Base-by-base conservation (phyloP, 2,329 filamentous ascomycete species). In the Akanthomyces muscarius region DNA sequence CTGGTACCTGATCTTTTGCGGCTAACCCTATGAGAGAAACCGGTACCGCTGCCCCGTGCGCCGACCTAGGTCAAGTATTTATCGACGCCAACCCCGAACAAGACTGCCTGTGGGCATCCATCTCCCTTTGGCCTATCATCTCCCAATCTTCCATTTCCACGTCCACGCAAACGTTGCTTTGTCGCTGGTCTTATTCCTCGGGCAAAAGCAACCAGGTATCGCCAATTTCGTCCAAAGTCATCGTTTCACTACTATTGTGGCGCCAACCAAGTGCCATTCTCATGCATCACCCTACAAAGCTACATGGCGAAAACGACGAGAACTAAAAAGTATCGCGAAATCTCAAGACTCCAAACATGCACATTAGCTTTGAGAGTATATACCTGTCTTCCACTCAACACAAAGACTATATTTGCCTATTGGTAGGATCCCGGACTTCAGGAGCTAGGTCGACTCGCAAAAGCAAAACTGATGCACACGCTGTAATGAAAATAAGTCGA, bases 21-120 rank as follows among this genome's bases (percentile, higher is more conserved):
- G 23, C 47, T 23, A 2, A 14, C 21, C 5, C 13, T 14, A 30
- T n/a, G 8, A 38, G 7, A 7, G 13, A 7, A 3, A 14, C 18
- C 53, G 38, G 61, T 63, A 63, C 38, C 47, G 23, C 21, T 45
- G 54, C 28, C 54, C 61, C 53, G 53, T 63, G 61, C 53, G 54
- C 45, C 23, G 21, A 41, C 18, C 41, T 28, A 47, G 52, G 16
- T 11, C 51, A 48, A 62, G 30, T 18, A 38, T 18, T 44, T 54
- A 63, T 63, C 54, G 47, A 52, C 47, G 44, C 60, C 42, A 51
- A 52, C 23, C 25, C 60, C 28, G 51, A 62, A 56, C 50, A 36
- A 61, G 58, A 60, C 36, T 51, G 21, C n/a, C 45, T 41, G 41
- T 41, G 41, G 14, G 21, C 50, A 42, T 18, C 57, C 25, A 28